Evolutionary conservation across 148 eudicot genomes (phyloP).

Genomic region (Amaranthus palmeri): DNA sequence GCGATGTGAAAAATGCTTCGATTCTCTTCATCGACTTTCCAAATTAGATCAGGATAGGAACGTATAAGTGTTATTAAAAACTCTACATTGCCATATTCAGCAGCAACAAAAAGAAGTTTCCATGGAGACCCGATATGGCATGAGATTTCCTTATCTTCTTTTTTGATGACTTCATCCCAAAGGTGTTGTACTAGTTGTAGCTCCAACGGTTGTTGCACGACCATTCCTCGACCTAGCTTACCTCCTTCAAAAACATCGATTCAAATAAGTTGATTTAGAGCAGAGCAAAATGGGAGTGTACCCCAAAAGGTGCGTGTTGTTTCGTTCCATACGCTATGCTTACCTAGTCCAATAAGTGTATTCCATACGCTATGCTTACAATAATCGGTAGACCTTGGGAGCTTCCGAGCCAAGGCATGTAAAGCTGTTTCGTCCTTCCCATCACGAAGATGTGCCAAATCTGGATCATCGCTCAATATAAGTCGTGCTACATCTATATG

Average conservation of each 20-base stretch:
- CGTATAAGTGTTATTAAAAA: slow-evolving; percentile 29
- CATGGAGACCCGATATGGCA: slow-evolving; percentile 21
- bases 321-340: slow-evolving; percentile 5
- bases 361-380: slow-evolving; percentile 8
- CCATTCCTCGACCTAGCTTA: neutral
- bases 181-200: slow-evolving; percentile 19
- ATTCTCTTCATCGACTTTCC: slow-evolving; percentile 31
- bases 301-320: no score
- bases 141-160: slow-evolving; percentile 14
- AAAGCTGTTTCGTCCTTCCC: slow-evolving; percentile 22
- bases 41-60: slow-evolving; percentile 40
- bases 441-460: slow-evolving; percentile 19
- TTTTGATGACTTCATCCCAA: slow-evolving; percentile 27
- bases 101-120: slow-evolving; percentile 23
- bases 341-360: neutral
- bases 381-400: neutral
- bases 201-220: neutral
- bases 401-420: slow-evolving; percentile 27
- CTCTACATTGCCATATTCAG: slow-evolving; percentile 33
- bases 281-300: no score
- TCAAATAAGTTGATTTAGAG: neutral
- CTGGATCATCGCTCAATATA: neutral
- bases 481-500: slow-evolving; percentile 16
- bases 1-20: slow-evolving; percentile 46
- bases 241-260: neutral